These are phyloP conservation scores for Sambucus nigra DNA, from an alignment of 129 eudicot genomes.

Conservation along the genomic window DNA sequence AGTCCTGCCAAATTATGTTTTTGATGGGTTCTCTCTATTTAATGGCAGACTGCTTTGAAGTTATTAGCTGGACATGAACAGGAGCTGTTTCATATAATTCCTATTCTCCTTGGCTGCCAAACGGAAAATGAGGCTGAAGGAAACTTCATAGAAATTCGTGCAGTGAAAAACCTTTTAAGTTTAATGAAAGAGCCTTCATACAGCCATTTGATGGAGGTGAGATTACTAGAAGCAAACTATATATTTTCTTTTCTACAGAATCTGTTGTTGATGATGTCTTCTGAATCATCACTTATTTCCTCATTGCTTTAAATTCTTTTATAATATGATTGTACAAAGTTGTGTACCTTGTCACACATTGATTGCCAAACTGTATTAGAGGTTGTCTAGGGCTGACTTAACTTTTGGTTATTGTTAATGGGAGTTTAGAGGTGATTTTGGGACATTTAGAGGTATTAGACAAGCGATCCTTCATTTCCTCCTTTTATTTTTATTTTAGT, in stretches of 20 bases:
- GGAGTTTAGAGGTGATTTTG: no score
- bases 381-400: no score
- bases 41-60: slow-evolving; percentile 73
- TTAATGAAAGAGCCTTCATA: slow-evolving; percentile 71
- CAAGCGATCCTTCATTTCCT: no score
- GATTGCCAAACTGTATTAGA: no score
- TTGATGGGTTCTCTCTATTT: slow-evolving; percentile 9
- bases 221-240: neutral
- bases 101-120: slow-evolving; percentile 65
- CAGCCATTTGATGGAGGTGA: slow-evolving; percentile 98
- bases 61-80: slow-evolving; percentile 62
- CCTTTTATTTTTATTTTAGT: no score
- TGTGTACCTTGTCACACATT: no score
- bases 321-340: neutral
- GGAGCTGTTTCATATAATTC: slow-evolving; percentile 49
- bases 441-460: no score
- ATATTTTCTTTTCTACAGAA: neutral
- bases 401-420: no score
- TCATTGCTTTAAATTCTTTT: neutral
- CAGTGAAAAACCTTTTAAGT: slow-evolving; percentile 36
- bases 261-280: neutral
- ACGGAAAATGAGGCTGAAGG: slow-evolving; percentile 25
- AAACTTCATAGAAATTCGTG: slow-evolving; percentile 26
- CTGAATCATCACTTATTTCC: neutral
- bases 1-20: neutral